phyloP scores from a whole-genome alignment of 768 basidiomycete species.

The Russula sp. region DNA sequence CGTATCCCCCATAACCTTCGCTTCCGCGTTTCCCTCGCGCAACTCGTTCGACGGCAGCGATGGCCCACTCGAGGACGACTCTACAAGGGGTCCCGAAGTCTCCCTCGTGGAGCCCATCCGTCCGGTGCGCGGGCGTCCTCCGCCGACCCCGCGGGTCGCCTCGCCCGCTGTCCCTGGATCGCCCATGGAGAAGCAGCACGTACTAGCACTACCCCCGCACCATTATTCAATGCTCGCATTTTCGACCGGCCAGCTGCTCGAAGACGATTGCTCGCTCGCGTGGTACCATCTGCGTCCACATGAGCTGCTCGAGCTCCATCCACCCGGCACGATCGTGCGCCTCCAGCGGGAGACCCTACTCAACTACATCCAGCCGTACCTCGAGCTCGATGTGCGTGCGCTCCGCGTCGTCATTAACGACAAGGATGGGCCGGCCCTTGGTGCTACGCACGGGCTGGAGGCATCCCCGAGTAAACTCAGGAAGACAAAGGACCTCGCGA shows the following conservation, averaged over 20 bases:
- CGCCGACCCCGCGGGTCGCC: neutral
- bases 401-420: slow-evolving; percentile 41
- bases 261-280: slow-evolving; percentile 52
- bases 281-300: slow-evolving; percentile 57
- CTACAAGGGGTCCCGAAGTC: slow-evolving; percentile 28
- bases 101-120: slow-evolving; percentile 5
- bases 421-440: slow-evolving; percentile 19
- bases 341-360: slow-evolving; percentile 38
- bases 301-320: slow-evolving; percentile 69
- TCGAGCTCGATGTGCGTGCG: slow-evolving; percentile 47
- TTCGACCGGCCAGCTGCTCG: slow-evolving; percentile 62
- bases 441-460: slow-evolving; percentile 1
- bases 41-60: slow-evolving; percentile 24
- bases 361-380: slow-evolving; percentile 53
- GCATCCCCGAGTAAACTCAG: neutral
- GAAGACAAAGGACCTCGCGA: slow-evolving; percentile 21
- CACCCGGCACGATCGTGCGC: slow-evolving; percentile 32
- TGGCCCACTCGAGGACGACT: slow-evolving; percentile 33
- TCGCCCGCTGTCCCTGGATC: neutral
- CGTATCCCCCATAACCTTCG: slow-evolving; percentile 67
- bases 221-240: slow-evolving; percentile 55
- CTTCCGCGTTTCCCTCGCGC: slow-evolving; percentile 39
- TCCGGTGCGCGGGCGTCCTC: slow-evolving; percentile 8
- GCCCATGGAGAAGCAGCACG: neutral
- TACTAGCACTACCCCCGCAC: slow-evolving; percentile 8